Evolutionary conservation across 352 stramenopile species (phyloP), one percentile per base, ranked within the genome.

Genomic region (Pythium dissimile): DNA sequence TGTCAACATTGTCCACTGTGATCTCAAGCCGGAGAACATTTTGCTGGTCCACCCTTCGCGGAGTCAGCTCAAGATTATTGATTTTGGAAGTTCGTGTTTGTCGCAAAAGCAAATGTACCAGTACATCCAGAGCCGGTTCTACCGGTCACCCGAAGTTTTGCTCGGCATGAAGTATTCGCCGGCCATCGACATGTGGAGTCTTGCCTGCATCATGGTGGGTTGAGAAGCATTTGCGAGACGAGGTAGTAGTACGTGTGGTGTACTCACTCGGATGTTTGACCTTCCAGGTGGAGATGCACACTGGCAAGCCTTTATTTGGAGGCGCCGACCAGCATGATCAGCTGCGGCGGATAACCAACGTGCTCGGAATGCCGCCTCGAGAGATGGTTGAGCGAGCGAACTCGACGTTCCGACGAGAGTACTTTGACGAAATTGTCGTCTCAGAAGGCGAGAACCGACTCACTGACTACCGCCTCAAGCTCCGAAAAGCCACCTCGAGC

Each of bases 1-100:
- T 47, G 88, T 99, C 18, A 95, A 98, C 64, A 89, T 99, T 30
- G 98, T 99, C 51, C 97, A 99, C 73, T 99, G 96, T 72, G 97
- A 99, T 79, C 78, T 99, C 21, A 99, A 99, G 71, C 97, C 97
- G 5, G 97, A 99, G 73, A 99, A 99, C 71, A 99, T 99, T 56
- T 62, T 99, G 55, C 69, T 99, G 16, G 77, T 89, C 34, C 84
- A 97, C 53, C 89, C 91, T 3, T 97, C 95, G 21, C 92, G 96
- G 39, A 98, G 89, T 66, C 94, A 90, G 18, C 88, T 99, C 49
- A 99, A 99, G 75, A 78, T 99, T 4, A 99, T 99, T 66, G 97
- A 99, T 74, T 99, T 99, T 81, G 97, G 97, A 39, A 98, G 89
- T 55, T 98, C 93, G 1, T 99, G 96, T 72, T 77, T 94, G 30